phyloP scores from a whole-genome alignment of 2,329 filamentous ascomycete species.

The Gremmenia infestans region DNA sequence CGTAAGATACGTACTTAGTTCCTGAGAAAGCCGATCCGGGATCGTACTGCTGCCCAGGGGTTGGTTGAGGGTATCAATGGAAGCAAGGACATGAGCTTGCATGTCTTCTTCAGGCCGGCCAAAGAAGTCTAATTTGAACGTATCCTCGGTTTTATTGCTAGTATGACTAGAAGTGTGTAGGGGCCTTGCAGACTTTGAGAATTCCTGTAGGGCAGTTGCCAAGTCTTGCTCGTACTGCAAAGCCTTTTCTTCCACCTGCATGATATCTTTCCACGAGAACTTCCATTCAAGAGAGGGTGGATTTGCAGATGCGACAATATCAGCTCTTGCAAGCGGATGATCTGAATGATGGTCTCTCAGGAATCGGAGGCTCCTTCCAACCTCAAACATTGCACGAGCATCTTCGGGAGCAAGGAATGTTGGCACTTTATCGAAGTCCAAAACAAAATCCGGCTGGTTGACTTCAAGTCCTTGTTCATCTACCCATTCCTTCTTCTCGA shows the following conservation, averaged over 20 bases:
- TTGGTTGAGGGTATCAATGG: slow-evolving; percentile 43
- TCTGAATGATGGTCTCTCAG: slow-evolving; percentile 65
- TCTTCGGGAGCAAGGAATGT: slow-evolving; percentile 67
- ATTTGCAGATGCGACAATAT: slow-evolving; percentile 40
- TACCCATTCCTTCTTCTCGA: slow-evolving; percentile 48
- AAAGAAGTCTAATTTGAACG: slow-evolving; percentile 38
- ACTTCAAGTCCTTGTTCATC: slow-evolving; percentile 56
- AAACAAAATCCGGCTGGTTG: slow-evolving; percentile 54
- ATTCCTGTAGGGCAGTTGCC: slow-evolving; percentile 29
- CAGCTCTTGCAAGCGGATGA: slow-evolving; percentile 59
- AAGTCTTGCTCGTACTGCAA: slow-evolving; percentile 45
- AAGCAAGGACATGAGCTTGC: slow-evolving; percentile 43
- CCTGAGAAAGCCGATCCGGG: slow-evolving; percentile 20
- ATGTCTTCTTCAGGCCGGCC: slow-evolving; percentile 44
- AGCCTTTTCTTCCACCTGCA: slow-evolving; percentile 57
- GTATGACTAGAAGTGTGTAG: background rate
- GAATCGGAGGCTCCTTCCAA: slow-evolving; percentile 69
- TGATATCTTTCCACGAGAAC: slow-evolving; percentile 67
- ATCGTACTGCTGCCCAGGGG: slow-evolving; percentile 27
- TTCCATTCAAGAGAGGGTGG: slow-evolving; percentile 62
- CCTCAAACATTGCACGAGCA: slow-evolving; percentile 69
- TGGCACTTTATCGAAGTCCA: slow-evolving; percentile 63
- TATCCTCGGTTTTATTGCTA: background rate
- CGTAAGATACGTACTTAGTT: slow-evolving; percentile 22
- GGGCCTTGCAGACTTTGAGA: slow-evolving; percentile 6